Base-by-base conservation (phyloP, 2,329 filamentous ascomycete species). In the Exserohilum rostratum region DNA sequence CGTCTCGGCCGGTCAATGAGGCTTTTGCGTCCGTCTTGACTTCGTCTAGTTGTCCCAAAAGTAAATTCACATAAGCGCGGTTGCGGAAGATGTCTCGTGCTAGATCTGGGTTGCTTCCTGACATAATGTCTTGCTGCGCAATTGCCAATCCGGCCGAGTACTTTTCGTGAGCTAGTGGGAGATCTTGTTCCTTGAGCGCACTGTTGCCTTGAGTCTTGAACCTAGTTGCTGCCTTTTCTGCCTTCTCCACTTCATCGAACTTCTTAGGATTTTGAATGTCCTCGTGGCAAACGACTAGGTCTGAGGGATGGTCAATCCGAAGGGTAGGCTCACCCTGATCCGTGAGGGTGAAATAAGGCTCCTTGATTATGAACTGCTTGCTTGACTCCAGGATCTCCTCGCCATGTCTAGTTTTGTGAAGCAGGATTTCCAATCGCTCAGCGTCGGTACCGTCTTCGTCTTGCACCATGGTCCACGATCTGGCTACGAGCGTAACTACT, bases 261-360 rank as follows among this genome's bases (percentile, higher is more conserved):
- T 57, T 37, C 47, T 59, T 50, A 13, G 82, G 5, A 2, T 48
- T 75, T 22, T 25, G 12, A 7, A 40, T 38, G 10, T 65, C 54
- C 0, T 65, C 55, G 1, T 68, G 53, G 2, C 81, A 62, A 56
- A 73, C 75, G 13, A 79, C 60, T 15, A 85, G 59, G 52, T 86
- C 83, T 20, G 77, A 79, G 15, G 80, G 66, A 62, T 86, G 83
- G 50, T 86, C 83, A 11, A 85, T 80, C 2, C 82, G 75, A 18
- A 86, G 30, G 0, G 70, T 76, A 61, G 80, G 80, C 2, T 70
- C 50, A 0, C 78, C 78, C 18, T 80, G 67, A 0, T 68, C 67
- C 4, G 73, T 73, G 0, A 67, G 42, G 51, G 80, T 83, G 55
- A 85, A 77, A 58, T 79, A 86, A 0, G 83, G 82, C 49, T 86